These are phyloP conservation scores for Venturiaceae sp. DNA, from an alignment of 2,329 filamentous ascomycete genomes.

Conservation along the genomic window DNA sequence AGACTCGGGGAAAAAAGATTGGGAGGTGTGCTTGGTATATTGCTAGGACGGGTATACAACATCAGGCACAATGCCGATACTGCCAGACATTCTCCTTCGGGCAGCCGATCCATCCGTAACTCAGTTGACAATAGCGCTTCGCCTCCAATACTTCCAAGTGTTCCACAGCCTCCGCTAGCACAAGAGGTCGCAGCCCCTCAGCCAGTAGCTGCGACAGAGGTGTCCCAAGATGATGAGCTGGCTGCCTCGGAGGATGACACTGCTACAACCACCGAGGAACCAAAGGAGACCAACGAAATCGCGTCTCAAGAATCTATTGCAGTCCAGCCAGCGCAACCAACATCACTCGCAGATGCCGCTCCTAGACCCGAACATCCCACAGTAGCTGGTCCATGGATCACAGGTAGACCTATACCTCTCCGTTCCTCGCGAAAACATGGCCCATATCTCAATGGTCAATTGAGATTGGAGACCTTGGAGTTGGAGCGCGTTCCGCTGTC, in stretches of 20 bases:
- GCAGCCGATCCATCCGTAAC: slow-evolving; percentile 1
- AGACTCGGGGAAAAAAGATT: slow-evolving; percentile 53
- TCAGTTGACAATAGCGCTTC: slow-evolving; percentile 1
- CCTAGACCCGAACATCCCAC: neutral
- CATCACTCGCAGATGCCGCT: neutral
- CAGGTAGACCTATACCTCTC: slow-evolving; percentile 7
- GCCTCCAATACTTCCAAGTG: neutral
- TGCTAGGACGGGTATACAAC: slow-evolving; percentile 59
- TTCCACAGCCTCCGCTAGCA: neutral
- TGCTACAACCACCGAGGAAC: neutral
- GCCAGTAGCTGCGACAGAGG: neutral
- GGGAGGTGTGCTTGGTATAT: slow-evolving; percentile 58
- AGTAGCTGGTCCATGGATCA: neutral
- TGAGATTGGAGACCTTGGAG: slow-evolving; percentile 63
- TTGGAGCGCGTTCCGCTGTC: slow-evolving; percentile 68
- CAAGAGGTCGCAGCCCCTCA: neutral
- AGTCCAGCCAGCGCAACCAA: neutral
- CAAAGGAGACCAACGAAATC: neutral
- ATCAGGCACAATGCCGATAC: slow-evolving; percentile 29
- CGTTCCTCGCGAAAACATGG: slow-evolving; percentile 12
- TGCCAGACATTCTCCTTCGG: slow-evolving; percentile 2
- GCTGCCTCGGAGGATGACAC: neutral
- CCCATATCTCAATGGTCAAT: slow-evolving; percentile 43
- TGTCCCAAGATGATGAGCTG: neutral
- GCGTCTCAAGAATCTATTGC: neutral